Evolutionary conservation across 23 red algal genomes (phyloP).

Genomic region (Gracilaria gracilis): DNA sequence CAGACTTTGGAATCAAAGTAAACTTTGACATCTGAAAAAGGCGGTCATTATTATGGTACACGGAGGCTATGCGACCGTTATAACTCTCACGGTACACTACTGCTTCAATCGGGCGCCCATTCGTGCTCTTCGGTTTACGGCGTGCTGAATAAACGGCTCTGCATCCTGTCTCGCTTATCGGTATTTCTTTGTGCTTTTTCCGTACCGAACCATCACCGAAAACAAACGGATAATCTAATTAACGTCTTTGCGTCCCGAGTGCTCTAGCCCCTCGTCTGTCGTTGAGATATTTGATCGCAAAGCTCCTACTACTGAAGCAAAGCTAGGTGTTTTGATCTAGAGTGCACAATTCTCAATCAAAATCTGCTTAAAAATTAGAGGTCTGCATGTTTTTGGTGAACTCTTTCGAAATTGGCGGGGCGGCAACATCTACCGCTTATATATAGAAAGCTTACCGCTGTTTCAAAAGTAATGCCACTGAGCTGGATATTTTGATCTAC

Average conservation of each 20-base stretch:
- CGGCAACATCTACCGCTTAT: too few species aligned
- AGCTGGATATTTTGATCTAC: too few species aligned
- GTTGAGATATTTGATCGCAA: too few species aligned
- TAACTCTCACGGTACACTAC: constrained; percentile 16
- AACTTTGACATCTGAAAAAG: not conserved
- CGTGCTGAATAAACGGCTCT: constrained; percentile 13
- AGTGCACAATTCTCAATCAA: too few species aligned
- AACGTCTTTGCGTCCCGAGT: not conserved
- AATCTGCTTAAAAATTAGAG: too few species aligned
- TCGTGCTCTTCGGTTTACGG: not conserved
- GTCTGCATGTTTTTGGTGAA: too few species aligned
- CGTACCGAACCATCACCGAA: constrained; percentile 7
- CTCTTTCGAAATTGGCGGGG: too few species aligned
- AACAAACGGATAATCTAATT: constrained; percentile 9
- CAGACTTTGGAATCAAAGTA: constrained; percentile 2
- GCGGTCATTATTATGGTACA: constrained; percentile 2
- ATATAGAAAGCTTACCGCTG: too few species aligned
- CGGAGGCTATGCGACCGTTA: not conserved
- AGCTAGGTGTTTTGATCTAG: too few species aligned
- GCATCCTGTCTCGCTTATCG: not conserved
- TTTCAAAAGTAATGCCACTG: too few species aligned
- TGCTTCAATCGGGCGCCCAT: not conserved
- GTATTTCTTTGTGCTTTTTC: not conserved
- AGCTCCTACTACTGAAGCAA: too few species aligned
- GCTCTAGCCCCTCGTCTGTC: too few species aligned